A percentile compares a stretch with the other conserved stretches of the same genome.
Conservation (phyloP, 2,329 filamentous ascomycete genomes). For the Massarina eburnea region DNA sequence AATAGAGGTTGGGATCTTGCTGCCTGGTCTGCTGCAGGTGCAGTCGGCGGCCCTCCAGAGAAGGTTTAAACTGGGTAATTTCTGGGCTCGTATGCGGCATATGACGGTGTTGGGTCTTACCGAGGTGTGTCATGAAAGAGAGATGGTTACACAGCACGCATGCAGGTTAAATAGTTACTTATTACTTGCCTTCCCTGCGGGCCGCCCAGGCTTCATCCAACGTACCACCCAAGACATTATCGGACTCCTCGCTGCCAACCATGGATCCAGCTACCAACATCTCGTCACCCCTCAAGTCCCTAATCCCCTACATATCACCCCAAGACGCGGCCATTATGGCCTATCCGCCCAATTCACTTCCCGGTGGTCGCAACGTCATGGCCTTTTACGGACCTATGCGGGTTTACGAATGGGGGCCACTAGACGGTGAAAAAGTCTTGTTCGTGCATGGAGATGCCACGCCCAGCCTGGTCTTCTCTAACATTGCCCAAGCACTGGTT, state of each 20-base stretch:
- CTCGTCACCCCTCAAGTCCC: neutral
- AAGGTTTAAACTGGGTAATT: no score
- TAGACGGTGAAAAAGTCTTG: slow-evolving; percentile 1
- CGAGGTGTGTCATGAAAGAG: no score
- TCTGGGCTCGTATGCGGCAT: no score
- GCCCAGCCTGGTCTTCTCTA: neutral
- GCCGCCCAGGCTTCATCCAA: neutral
- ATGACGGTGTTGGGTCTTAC: no score
- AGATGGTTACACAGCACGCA: no score
- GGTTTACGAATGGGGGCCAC: slow-evolving; percentile 2
- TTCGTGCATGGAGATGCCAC: slow-evolving; percentile 2
- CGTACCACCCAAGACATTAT: neutral
- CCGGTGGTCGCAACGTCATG: neutral
- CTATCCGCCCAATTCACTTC: slow-evolving; percentile 1
- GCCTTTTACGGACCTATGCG: neutral
- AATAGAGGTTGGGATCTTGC: no score
- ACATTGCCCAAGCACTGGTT: neutral
- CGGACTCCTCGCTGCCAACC: no score
- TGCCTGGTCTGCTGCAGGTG: no score
- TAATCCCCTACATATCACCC: slow-evolving; percentile 1
- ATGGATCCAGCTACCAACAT: neutral
- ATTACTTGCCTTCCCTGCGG: neutral
- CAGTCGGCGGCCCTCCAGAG: no score
- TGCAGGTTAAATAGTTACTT: neutral
- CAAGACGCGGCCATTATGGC: neutral